Evolutionary conservation across 2,329 filamentous ascomycete genomes (phyloP).

Genomic region (Juglanconis oblonga): DNA sequence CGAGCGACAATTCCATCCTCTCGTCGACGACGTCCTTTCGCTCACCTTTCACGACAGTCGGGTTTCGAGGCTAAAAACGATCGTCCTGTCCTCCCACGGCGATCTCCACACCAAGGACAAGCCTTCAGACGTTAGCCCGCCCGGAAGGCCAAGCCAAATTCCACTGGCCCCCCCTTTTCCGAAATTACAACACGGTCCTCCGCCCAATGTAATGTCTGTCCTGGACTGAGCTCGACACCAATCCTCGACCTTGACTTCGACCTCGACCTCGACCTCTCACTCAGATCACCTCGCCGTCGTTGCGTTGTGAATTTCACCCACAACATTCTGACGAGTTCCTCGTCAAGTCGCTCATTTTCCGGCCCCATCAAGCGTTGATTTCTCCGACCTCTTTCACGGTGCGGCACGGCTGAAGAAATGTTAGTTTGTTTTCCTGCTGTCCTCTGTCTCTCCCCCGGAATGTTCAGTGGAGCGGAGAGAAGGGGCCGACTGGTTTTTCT

Average conservation of each 20-base stretch:
- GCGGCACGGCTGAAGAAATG: conserved; percentile 8
- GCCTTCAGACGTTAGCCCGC: conserved; percentile 12
- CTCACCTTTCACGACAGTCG: neutral
- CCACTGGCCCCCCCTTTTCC: conserved; percentile 17
- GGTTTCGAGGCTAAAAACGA: conserved; percentile 12
- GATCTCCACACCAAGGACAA: conserved; percentile 11
- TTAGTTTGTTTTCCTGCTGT: neutral
- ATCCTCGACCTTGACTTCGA: conserved; percentile 6
- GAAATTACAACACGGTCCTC: conserved; percentile 16
- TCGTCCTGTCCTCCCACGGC: conserved; percentile 11
- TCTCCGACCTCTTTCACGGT: neutral
- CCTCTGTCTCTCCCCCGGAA: neutral
- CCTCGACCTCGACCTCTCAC: conserved; percentile 7
- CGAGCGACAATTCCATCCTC: conserved; percentile 19
- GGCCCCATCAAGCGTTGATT: conserved; percentile 25
- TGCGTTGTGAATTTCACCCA: conserved; percentile 17
- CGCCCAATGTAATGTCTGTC: conserved; percentile 25
- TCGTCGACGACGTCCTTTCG: conserved; percentile 24
- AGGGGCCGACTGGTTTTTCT: conserved; percentile 9
- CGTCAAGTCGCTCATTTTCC: conserved; percentile 47
- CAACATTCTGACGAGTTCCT: conserved; percentile 38
- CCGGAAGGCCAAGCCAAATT: conserved; percentile 10
- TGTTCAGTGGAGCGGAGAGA: conserved; percentile 4
- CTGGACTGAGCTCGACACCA: conserved; percentile 25
- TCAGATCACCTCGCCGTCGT: conserved; percentile 16